phyloP scores from a whole-genome alignment of 352 stramenopile genomes.

The Phytophthora syringae region DNA sequence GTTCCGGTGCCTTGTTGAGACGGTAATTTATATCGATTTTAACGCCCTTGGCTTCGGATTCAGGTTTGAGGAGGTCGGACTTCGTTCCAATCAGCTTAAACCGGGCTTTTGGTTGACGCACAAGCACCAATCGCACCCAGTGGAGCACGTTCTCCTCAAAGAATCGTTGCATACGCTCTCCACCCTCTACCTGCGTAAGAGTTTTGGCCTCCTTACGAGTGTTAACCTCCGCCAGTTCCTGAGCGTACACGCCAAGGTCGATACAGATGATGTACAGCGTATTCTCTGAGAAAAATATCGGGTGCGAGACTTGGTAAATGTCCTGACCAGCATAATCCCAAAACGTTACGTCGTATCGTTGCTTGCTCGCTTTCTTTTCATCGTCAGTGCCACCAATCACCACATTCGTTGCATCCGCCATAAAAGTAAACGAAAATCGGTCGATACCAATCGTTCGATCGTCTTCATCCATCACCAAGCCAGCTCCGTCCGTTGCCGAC shows the following conservation, averaged over 20 bases:
- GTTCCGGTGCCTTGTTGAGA: neutral
- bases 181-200: neutral
- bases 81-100: conserved; percentile 30
- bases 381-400: neutral
- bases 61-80: conserved; percentile 1
- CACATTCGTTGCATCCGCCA: neutral
- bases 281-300: conserved; percentile 25
- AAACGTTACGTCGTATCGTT: conserved; percentile 11
- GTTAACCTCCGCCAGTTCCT: neutral
- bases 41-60: neutral
- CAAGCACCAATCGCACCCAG: conserved; percentile 16
- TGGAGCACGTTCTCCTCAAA: conserved; percentile 22
- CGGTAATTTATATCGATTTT: neutral
- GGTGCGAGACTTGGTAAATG: conserved; percentile 24
- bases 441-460: conserved; percentile 23
- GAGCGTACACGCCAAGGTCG: conserved; percentile 8
- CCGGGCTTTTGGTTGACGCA: conserved; percentile 18
- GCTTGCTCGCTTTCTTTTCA: neutral
- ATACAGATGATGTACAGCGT: conserved; percentile 27
- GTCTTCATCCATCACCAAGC: neutral
- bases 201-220: too few relatives aligned
- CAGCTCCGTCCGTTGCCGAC: neutral
- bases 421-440: conserved; percentile 6
- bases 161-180: conserved; percentile 9
- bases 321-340: conserved; percentile 33